These are phyloP conservation scores for Fusarium caatingaense DNA, from an alignment of 2,329 filamentous ascomycete genomes.

Conservation along the genomic window DNA sequence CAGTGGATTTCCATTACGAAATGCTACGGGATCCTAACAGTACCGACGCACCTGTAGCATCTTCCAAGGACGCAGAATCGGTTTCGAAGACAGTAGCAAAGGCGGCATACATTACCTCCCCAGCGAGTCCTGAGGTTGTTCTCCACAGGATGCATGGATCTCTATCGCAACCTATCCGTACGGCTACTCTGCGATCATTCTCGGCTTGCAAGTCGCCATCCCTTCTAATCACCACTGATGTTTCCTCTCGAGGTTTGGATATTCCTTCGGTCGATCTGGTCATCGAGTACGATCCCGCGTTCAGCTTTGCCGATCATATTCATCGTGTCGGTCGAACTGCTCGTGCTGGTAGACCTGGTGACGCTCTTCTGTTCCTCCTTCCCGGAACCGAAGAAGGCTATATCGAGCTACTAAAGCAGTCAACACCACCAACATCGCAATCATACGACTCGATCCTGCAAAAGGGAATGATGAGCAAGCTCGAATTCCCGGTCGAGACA, in stretches of 20 bases:
- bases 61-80: constrained; percentile 50
- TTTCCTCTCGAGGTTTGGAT: constrained; percentile 94
- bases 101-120: constrained; percentile 77
- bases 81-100: constrained; percentile 73
- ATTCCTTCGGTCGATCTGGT: constrained; percentile 95
- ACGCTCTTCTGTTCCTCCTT: constrained; percentile 88
- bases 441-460: constrained; percentile 69
- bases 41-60: constrained; percentile 42
- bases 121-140: constrained; percentile 77
- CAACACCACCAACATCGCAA: constrained; percentile 61
- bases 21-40: constrained; percentile 68
- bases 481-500: constrained; percentile 78
- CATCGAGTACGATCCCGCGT: constrained; percentile 95
- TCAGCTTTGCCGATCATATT: constrained; percentile 91
- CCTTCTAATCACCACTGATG: constrained; percentile 92
- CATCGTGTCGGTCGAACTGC: constrained; percentile 96
- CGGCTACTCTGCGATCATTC: constrained; percentile 85
- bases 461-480: constrained; percentile 70
- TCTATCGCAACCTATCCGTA: constrained; percentile 86
- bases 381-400: constrained; percentile 95
- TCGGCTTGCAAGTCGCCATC: constrained; percentile 77
- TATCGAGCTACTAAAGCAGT: constrained; percentile 73
- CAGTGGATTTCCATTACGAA: constrained; percentile 96
- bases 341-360: constrained; percentile 87
- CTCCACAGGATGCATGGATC: constrained; percentile 93